Conservation (phyloP, 768 basidiomycete genomes). For the Rhodocollybia butyracea region DNA sequence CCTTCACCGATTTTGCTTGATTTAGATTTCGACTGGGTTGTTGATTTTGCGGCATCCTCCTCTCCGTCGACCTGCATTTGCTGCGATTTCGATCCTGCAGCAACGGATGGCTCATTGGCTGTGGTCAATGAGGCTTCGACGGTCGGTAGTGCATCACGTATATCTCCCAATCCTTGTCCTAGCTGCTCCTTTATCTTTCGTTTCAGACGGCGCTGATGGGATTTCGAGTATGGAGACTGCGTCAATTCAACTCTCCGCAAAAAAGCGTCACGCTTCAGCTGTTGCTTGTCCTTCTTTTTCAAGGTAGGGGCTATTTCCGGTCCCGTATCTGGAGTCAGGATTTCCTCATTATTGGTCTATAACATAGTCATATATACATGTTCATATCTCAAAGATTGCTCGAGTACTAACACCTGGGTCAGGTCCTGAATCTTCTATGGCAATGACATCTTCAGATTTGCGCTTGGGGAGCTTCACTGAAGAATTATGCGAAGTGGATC, state of each 20-base stretch:
- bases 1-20: conserved; percentile 67
- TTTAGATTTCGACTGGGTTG: conserved; percentile 23
- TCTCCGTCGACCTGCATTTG: conserved; percentile 1
- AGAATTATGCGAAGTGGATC: conserved; percentile 44
- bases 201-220: conserved; percentile 67
- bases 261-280: conserved; percentile 65
- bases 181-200: conserved; percentile 64
- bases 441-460: conserved; percentile 45
- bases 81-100: conserved; percentile 13
- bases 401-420: too few species aligned
- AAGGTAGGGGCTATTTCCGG: conserved; percentile 20
- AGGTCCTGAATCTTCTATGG: conserved; percentile 40
- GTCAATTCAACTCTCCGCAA: conserved; percentile 57
- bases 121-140: conserved; percentile 29
- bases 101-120: conserved; percentile 7
- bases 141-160: conserved; percentile 52
- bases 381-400: too few species aligned
- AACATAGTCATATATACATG: too few species aligned
- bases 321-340: background rate
- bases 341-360: conserved; percentile 20
- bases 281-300: conserved; percentile 68
- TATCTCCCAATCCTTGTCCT: conserved; percentile 45
- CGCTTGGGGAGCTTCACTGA: conserved; percentile 40
- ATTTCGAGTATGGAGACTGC: conserved; percentile 63
- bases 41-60: background rate